These are phyloP conservation scores for Sugiyamaella pinicola DNA, from an alignment of 1,139 yeast species.

Conservation along the genomic window DNA sequence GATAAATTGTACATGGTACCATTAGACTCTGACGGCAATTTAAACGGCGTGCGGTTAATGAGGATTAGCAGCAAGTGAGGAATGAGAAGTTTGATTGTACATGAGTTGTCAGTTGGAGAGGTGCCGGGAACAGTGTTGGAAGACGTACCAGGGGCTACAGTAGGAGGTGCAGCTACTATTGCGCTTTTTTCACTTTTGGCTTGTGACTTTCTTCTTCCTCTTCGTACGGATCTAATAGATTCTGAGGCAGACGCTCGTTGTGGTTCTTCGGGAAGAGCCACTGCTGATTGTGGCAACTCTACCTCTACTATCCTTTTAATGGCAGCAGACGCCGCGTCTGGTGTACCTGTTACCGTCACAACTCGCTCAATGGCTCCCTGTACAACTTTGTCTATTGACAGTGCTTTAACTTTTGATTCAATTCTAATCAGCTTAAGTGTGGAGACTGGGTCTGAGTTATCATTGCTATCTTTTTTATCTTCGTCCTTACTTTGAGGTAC, in stretches of 20 bases:
- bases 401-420: conserved; percentile 11
- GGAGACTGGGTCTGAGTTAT: neutral
- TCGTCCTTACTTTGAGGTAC: neutral
- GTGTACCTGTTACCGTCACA: conserved; percentile 68
- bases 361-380: conserved; percentile 75
- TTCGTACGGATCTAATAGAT: too few species aligned
- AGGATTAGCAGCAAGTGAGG: conserved; percentile 9
- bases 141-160: too few species aligned
- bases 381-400: conserved; percentile 33
- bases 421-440: conserved; percentile 14
- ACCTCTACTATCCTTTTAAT: conserved; percentile 27
- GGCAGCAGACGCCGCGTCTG: conserved; percentile 40
- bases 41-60: conserved; percentile 9
- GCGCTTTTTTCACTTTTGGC: too few species aligned
- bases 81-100: conserved; percentile 1
- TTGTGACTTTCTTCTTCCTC: too few species aligned
- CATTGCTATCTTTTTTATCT: neutral
- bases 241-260: too few species aligned
- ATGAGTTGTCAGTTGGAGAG: neutral
- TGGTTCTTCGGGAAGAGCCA: too few species aligned
- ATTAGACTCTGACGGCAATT: conserved; percentile 2
- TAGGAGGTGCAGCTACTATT: too few species aligned
- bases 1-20: conserved; percentile 47
- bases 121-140: too few species aligned
- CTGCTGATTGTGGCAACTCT: neutral